Conservation (phyloP, 805 yeast species). For the Nakazawaea anatomiae region DNA sequence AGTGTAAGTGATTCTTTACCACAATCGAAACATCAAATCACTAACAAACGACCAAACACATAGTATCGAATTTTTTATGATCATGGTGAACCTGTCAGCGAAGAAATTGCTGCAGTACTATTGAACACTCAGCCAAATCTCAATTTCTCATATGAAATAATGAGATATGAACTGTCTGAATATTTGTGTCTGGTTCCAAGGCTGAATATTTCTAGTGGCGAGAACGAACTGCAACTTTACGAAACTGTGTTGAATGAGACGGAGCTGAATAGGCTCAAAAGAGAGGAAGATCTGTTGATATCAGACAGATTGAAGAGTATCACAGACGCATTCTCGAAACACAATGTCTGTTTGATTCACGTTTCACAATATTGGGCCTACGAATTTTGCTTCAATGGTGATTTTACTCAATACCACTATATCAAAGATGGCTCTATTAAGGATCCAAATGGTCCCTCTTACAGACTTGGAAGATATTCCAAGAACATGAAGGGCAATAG, state of each 20-base stretch:
- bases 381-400: conserved; percentile 5
- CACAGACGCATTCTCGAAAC: background rate
- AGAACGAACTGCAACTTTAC: background rate
- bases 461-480: conserved; percentile 15
- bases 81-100: background rate
- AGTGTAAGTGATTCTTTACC: background rate
- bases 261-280: background rate
- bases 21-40: background rate
- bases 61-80: conserved; percentile 3
- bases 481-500: conserved; percentile 13
- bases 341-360: background rate
- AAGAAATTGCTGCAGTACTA: background rate
- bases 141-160: background rate
- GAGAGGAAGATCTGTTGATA: background rate
- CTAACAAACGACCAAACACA: too few species aligned
- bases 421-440: background rate
- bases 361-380: conserved; percentile 13
- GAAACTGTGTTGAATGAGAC: background rate
- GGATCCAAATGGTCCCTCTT: conserved; percentile 9
- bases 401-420: conserved; percentile 10
- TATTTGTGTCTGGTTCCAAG: conserved; percentile 3
- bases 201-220: background rate
- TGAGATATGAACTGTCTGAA: background rate
- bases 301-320: background rate
- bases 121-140: background rate